Evolutionary conservation across 768 basidiomycete genomes (phyloP), one percentile per base, ranked within the genome.

Genomic region (Daedaleopsis nitida): DNA sequence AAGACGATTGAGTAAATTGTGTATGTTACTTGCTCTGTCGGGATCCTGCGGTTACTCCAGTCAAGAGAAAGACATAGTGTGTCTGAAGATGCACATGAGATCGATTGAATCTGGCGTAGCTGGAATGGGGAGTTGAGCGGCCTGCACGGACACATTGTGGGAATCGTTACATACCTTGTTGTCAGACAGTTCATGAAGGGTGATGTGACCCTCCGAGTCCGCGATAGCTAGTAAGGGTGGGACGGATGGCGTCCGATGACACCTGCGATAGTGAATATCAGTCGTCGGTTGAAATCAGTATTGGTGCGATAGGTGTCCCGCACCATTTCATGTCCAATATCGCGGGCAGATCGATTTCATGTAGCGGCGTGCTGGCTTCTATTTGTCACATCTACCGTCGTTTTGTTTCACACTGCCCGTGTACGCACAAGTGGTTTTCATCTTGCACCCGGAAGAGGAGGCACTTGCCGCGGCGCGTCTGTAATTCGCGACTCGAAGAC

Each of bases 321-420:
- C 16, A 95, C 97, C 97, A 99, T 81, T 98, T 98, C 83, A 94
- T 86, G 72, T 99, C 97, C 24, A 90, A 81, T 32, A 99, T 83
- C 9, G 94, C 97, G 2, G 94, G 88, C 17, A 91, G 73, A 56
- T 86, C 77, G 37, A 93, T 79, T 16, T 87, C 76, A 66, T 96
- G 89, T 2, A 89, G 70, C 67, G 88, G 82, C 5, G 75, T 74
- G 58, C 88, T 88, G 60, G 37, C 67, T 62, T 58, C 7, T 32
- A 7, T 7, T 32, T 32, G 43, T 32, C 21, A 17, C 19, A n/a
- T 24, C 32, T 43, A 19, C 19, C 7, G 23, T 37, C 13, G 4
- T 19, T 24, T 9, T 32, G 21, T 9, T 9, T 16, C 1, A 0
- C 52, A 9, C 34, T 17, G 37, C 6, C n/a, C 27, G 14, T 39